These are phyloP conservation scores for Claviceps sorghi DNA, from an alignment of 2,329 filamentous ascomycete species.

Conservation along the genomic window DNA sequence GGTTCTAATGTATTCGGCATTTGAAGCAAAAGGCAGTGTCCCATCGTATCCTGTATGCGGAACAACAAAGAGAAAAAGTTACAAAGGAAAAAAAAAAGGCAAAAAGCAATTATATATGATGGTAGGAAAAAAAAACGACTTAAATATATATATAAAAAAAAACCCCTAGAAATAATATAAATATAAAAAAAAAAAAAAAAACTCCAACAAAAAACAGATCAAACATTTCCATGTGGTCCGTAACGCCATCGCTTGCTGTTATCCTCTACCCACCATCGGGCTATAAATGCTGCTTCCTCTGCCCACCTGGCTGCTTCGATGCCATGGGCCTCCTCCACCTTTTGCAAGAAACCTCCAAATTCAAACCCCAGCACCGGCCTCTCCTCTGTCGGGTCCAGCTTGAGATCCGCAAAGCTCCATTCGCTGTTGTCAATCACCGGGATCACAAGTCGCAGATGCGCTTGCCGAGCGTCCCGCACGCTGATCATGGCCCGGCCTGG, in stretches of 20 bases:
- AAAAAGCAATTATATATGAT: no score
- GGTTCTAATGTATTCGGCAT: no score
- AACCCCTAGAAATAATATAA: no score
- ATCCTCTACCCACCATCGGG: slow-evolving; percentile 21
- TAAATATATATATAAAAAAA: no score
- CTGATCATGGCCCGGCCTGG: slow-evolving; percentile 19
- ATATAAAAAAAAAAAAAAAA: no score
- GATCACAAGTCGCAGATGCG: slow-evolving; percentile 17
- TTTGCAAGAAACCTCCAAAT: slow-evolving; percentile 10
- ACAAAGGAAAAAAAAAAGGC: no score
- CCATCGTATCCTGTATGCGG: no score
- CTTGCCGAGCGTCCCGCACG: slow-evolving; percentile 18
- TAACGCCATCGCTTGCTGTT: slow-evolving; percentile 21
- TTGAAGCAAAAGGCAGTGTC: no score
- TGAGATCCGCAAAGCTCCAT: slow-evolving; percentile 17
- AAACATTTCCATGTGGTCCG: slow-evolving; percentile 2
- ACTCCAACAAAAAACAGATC: neutral
- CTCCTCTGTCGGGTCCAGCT: slow-evolving; percentile 16
- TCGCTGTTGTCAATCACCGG: slow-evolving; percentile 18
- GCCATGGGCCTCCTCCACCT: slow-evolving; percentile 11
- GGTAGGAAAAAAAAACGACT: no score
- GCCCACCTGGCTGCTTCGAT: slow-evolving; percentile 16
- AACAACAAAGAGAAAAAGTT: no score
- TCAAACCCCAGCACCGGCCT: slow-evolving; percentile 13
- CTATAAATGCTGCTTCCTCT: slow-evolving; percentile 19